These are phyloP conservation scores for Paramecium pentaurelia DNA, from an alignment of 73 alveolate species.

Conservation along the genomic window DNA sequence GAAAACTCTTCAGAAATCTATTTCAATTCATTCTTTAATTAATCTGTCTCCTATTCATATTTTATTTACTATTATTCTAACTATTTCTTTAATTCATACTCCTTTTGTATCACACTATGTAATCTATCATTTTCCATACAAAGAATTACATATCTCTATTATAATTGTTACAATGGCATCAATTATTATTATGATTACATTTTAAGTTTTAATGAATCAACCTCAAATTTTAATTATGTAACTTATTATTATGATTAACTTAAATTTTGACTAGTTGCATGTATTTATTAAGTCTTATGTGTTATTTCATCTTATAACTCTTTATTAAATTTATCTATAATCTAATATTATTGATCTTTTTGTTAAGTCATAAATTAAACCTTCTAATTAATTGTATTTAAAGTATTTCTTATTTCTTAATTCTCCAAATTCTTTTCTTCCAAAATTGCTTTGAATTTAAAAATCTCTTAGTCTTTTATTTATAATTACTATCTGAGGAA, in stretches of 20 bases:
- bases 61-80: not conserved
- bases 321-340: constrained; percentile 3
- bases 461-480: not conserved
- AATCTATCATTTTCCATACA: constrained; percentile 42
- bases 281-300: not conserved
- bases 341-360: not conserved
- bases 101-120: not conserved
- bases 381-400: not conserved
- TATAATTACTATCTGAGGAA: not conserved
- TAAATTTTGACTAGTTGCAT: not conserved
- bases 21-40: not conserved
- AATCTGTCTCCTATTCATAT: not conserved
- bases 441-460: not conserved
- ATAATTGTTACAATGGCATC: not conserved
- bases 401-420: not conserved
- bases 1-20: not conserved
- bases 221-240: not conserved
- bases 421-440: not conserved
- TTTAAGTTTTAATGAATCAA: not conserved
- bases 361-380: not conserved
- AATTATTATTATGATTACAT: not conserved
- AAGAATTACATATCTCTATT: not conserved
- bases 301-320: constrained; percentile 13
- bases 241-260: constrained; percentile 5
- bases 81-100: not conserved